Percentiles rank a stretch among this genome's conserved stretches.
Conservation (phyloP, 2,329 filamentous ascomycete species). For the Arthroderma sp. region DNA sequence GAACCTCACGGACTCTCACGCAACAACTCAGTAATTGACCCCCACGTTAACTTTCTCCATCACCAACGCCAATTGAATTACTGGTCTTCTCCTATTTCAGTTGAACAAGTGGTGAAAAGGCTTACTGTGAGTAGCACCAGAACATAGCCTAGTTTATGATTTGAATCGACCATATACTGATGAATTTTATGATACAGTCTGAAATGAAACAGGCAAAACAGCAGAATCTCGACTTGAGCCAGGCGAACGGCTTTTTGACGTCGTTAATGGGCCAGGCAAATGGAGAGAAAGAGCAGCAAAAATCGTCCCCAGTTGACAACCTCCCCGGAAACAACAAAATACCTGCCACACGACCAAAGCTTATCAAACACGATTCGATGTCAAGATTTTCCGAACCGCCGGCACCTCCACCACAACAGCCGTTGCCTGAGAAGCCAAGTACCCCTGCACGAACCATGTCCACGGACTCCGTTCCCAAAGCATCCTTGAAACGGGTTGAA, state of each 20-base stretch:
- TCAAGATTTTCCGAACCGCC: constrained; percentile 84
- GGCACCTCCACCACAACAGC: constrained; percentile 83
- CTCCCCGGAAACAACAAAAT: constrained; percentile 23
- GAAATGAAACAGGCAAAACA: constrained; percentile 85
- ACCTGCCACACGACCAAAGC: constrained; percentile 32
- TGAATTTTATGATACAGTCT: constrained; percentile 40
- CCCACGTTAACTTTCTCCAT: constrained; percentile 44
- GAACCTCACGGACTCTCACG: too few relatives aligned
- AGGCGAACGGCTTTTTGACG: constrained; percentile 70
- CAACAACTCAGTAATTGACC: constrained; percentile 41
- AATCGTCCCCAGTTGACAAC: background rate
- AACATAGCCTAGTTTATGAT: background rate
- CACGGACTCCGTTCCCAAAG: constrained; percentile 30
- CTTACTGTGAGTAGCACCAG: constrained; percentile 47
- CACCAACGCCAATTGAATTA: constrained; percentile 68
- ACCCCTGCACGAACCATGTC: constrained; percentile 33
- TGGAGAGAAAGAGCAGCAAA: constrained; percentile 34
- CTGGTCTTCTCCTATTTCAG: constrained; percentile 78
- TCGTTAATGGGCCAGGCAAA: constrained; percentile 60
- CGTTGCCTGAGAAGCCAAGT: constrained; percentile 85
- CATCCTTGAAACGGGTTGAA: constrained; percentile 57
- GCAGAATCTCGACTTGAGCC: constrained; percentile 71
- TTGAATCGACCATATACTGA: constrained; percentile 1
- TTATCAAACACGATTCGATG: constrained; percentile 57
- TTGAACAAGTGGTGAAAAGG: constrained; percentile 86